phyloP scores from a whole-genome alignment of 139 green algal genomes.

The Dunaliella sp. region DNA sequence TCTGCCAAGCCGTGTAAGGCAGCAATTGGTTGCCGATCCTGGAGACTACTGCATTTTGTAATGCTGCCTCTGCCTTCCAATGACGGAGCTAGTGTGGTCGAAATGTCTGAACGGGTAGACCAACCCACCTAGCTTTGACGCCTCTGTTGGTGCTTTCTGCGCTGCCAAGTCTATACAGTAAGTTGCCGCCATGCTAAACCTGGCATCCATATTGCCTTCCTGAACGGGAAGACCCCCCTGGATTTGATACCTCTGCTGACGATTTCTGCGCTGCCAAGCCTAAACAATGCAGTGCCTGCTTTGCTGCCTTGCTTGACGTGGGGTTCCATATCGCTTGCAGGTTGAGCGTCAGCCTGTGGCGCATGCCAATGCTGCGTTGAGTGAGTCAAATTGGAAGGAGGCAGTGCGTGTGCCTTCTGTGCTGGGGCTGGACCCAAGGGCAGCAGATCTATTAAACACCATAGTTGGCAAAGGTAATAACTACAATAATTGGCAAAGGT shows the following conservation, averaged over 20 bases:
- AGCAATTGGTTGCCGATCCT: too few species aligned
- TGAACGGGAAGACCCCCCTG: not conserved
- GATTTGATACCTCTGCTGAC: not conserved
- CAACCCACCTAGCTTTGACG: too few species aligned
- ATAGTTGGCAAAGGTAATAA: slow-evolving; percentile 13
- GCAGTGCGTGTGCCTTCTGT: slow-evolving; percentile 71
- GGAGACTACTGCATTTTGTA: too few species aligned
- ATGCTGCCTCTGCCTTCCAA: too few species aligned
- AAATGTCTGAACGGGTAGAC: too few species aligned
- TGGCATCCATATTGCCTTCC: not conserved
- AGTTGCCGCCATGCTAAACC: not conserved
- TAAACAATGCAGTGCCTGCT: not conserved
- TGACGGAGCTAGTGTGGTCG: too few species aligned
- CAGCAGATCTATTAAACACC: slow-evolving; percentile 23
- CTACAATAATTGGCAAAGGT: too few species aligned
- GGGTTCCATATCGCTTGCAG: not conserved
- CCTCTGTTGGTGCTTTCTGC: not conserved
- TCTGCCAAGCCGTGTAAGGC: too few species aligned
- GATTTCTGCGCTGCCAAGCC: not conserved
- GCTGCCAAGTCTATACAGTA: not conserved
- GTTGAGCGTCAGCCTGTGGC: slow-evolving; percentile 76
- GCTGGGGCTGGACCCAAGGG: slow-evolving; percentile 78
- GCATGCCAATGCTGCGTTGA: slow-evolving; percentile 74
- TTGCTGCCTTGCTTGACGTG: not conserved
- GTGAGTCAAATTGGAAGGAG: slow-evolving; percentile 88